Evolutionary conservation across 495 filamentous ascomycete species (phyloP), one percentile per base, ranked within the genome.

Genomic region (Hyaloscypha hepaticicola): DNA sequence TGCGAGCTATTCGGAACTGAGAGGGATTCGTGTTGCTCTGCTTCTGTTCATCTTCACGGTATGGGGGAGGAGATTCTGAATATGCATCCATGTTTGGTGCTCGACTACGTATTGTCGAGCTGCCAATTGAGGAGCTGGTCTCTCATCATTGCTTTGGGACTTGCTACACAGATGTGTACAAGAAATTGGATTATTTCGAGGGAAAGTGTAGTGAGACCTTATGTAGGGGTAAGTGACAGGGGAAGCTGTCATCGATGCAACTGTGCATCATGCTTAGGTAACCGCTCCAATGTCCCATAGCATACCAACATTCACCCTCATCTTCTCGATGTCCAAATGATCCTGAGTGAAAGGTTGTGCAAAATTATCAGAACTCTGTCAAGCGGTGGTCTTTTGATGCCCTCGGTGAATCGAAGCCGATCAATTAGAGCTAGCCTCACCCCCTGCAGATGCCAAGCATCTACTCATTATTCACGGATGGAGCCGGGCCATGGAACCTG

Each of bases 1-100:
- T 65, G 11, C 64, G 45, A 29, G n/a, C 25, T 22, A 64, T 58
- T 27, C 28, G 61, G 28, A 45, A 27, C 19, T 58, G 55, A 51
- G 11, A 5, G 33, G 16, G 49, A 27, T 61, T 16, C 6, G 19
- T n/a, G 25, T 38, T 49, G 1, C 8, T 48, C 28, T 55, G 28
- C 19, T 55, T n/a, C 1, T n/a, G 19, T 31, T 60, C 55, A 38
- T 14, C 5, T 45, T 45, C 38, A 45, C 38, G 38, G 28, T 64
- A 64, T 25, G 61, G 61, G 0, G 61, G 61, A 28, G 61, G 61
- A 50, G 34, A 22, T 9, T 51, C 45, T 9, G 21, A 16, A 53
- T 52, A 52, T 27, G 48, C 50, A 34, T 51, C 55, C 53, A 58
- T 64, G 14, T 50, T 61, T 33, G 14, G 21, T 45, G 38, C 38